Base-by-base conservation (phyloP, 805 yeast species). In the Zygotorulaspora chibaensis region DNA sequence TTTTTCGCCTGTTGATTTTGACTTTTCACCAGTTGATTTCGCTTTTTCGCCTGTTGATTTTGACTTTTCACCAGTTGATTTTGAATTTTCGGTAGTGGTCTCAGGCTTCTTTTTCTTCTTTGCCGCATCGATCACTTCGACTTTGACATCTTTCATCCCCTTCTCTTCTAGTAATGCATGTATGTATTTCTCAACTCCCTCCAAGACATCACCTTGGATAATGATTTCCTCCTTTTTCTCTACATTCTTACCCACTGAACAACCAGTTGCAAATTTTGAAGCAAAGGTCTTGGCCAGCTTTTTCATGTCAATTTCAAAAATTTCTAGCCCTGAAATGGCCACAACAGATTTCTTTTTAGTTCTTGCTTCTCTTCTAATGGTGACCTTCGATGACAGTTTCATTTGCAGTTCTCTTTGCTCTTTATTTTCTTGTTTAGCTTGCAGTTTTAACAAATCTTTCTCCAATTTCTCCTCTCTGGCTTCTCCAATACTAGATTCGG, bases 181-280 rank as follows among this genome's bases (percentile, higher is more conserved):
- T 51, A 90, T 78, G 56, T 84, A 85, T 5, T 71, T 84, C 62
- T 86, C 95, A 25, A 89, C 93, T 58, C 84, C 96, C 54, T 89
- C 96, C 46, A 89, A 84, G 36, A 90, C 93, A 67, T 91, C 98
- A 58, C 98, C 98, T 70, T 90, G 97, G 48, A 90, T 84, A 47
- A 87, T 78, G 46, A 90, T 80, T 62, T 90, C 98, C 51, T 91
- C 96, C 64, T 85, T 87, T 69, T 90, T 90, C 54, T 90, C 98
- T 3, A 81, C 89, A 53, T 81, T 86, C 68, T 90, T 90, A 3
- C 89, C 82, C 11, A 90, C 96, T 17, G 93, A 81, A 25, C 96
- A 91, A 42, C 98, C 98, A 8, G 97, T 90, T 11, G 98, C 98
- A 62, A 91, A 90, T 66, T 86, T 88, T 29, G 93, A 83, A 0